Conservation (phyloP, 495 filamentous ascomycete genomes). For the Podospora comata region DNA sequence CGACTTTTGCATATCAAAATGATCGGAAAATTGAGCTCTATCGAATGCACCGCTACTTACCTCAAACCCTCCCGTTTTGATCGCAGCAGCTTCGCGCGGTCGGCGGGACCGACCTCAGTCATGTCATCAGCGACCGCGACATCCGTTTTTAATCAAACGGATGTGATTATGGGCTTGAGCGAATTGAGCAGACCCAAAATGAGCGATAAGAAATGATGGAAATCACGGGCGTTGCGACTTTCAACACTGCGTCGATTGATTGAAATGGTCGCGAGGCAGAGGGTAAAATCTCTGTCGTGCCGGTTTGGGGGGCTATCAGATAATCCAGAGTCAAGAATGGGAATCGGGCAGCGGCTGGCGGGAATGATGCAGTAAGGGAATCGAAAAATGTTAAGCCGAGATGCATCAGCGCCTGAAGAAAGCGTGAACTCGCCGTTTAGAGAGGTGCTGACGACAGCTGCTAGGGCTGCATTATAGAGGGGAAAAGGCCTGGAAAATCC, state of each 20-base stretch:
- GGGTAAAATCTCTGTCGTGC: constrained; percentile 36
- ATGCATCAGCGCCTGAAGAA: constrained; percentile 22
- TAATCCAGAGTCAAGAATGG: constrained; percentile 8
- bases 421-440: constrained; percentile 9
- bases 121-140: constrained; percentile 55
- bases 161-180: constrained; percentile 37
- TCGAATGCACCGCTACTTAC: constrained; percentile 40
- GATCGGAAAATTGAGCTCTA: constrained; percentile 45
- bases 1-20: constrained; percentile 38
- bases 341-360: constrained; percentile 13
- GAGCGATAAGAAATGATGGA: constrained; percentile 50
- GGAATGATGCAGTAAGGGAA: constrained; percentile 14
- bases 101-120: constrained; percentile 56
- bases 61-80: constrained; percentile 51
- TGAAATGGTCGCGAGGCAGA: constrained; percentile 22
- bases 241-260: constrained; percentile 32
- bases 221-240: constrained; percentile 67
- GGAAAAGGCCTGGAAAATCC: constrained; percentile 14
- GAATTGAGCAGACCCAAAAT: constrained; percentile 32
- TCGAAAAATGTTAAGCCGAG: constrained; percentile 33
- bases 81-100: constrained; percentile 54
- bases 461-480: constrained; percentile 13
- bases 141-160: constrained; percentile 59
- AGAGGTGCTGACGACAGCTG: constrained; percentile 15
- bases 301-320: constrained; percentile 25